phyloP scores from a whole-genome alignment of 495 filamentous ascomycete species.

The Penicillium odoratum region DNA sequence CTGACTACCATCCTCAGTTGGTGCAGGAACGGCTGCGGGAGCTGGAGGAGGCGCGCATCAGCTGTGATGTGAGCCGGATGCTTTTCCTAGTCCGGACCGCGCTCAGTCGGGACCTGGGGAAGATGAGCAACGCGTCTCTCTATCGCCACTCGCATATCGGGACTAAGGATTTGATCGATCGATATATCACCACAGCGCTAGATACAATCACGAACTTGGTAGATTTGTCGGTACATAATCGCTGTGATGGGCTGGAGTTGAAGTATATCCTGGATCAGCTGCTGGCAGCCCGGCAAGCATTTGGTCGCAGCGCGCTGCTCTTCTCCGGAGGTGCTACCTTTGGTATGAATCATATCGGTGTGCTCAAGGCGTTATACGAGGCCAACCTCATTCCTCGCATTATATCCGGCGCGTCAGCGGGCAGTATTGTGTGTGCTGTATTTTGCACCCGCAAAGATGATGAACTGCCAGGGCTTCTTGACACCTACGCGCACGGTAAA shows the following conservation, averaged over 20 bases:
- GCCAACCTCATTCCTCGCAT: slow-evolving; percentile 78
- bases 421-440: slow-evolving; percentile 89
- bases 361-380: slow-evolving; percentile 83
- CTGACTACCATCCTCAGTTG: slow-evolving; percentile 69
- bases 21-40: slow-evolving; percentile 68
- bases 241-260: slow-evolving; percentile 55
- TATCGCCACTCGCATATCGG: slow-evolving; percentile 85
- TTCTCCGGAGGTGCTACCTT: slow-evolving; percentile 91
- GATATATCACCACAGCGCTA: slow-evolving; percentile 77
- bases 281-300: slow-evolving; percentile 77
- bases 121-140: slow-evolving; percentile 79
- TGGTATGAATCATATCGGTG: slow-evolving; percentile 94
- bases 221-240: slow-evolving; percentile 57
- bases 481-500: slow-evolving; percentile 76
- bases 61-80: slow-evolving; percentile 74
- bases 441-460: slow-evolving; percentile 83
- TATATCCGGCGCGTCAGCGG: slow-evolving; percentile 90
- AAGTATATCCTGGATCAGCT: slow-evolving; percentile 73
- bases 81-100: slow-evolving; percentile 78
- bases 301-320: slow-evolving; percentile 82
- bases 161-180: slow-evolving; percentile 83
- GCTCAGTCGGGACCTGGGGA: slow-evolving; percentile 76
- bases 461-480: slow-evolving; percentile 72
- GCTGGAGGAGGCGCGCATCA: slow-evolving; percentile 72
- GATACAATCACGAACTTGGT: slow-evolving; percentile 70